These are phyloP conservation scores for Coemansia sp. DNA, from an alignment of 192 early-diverging fungal species.

Conservation along the genomic window DNA sequence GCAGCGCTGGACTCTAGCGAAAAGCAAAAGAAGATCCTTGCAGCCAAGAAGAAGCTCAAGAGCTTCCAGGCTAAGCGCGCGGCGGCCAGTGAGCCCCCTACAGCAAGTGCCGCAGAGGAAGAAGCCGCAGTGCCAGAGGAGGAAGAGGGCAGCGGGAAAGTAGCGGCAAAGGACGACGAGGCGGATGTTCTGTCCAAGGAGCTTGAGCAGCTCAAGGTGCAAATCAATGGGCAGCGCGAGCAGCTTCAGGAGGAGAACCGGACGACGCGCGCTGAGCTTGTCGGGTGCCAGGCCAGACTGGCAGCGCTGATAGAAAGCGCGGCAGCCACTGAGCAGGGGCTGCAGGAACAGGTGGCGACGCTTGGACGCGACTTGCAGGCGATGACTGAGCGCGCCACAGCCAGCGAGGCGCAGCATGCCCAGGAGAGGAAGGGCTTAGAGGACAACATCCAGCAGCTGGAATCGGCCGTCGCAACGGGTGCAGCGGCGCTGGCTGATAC, in stretches of 20 bases:
- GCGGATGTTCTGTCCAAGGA: conserved; percentile 37
- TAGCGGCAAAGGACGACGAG: conserved; percentile 21
- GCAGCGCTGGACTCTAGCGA: conserved; percentile 33
- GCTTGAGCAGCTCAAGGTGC: conserved; percentile 40
- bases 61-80: conserved; percentile 54
- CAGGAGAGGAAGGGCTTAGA: conserved; percentile 9
- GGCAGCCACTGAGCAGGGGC: conserved; percentile 11
- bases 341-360: conserved; percentile 13
- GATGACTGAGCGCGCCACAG: conserved; percentile 15
- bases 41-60: conserved; percentile 57
- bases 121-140: conserved; percentile 1
- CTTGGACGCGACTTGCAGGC: conserved; percentile 7
- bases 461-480: conserved; percentile 1
- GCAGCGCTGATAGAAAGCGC: conserved; percentile 7
- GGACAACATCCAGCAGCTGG: conserved; percentile 1
- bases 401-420: conserved; percentile 17
- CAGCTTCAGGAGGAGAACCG: conserved; percentile 40
- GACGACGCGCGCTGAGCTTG: conserved; percentile 29
- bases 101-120: background rate
- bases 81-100: conserved; percentile 14
- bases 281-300: conserved; percentile 11
- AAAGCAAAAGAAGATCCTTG: conserved; percentile 53
- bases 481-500: background rate
- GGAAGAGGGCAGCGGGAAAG: background rate
- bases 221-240: conserved; percentile 51